These are phyloP conservation scores for Colletotrichum coccodes DNA, from an alignment of 2,329 filamentous ascomycete genomes.

Conservation along the genomic window DNA sequence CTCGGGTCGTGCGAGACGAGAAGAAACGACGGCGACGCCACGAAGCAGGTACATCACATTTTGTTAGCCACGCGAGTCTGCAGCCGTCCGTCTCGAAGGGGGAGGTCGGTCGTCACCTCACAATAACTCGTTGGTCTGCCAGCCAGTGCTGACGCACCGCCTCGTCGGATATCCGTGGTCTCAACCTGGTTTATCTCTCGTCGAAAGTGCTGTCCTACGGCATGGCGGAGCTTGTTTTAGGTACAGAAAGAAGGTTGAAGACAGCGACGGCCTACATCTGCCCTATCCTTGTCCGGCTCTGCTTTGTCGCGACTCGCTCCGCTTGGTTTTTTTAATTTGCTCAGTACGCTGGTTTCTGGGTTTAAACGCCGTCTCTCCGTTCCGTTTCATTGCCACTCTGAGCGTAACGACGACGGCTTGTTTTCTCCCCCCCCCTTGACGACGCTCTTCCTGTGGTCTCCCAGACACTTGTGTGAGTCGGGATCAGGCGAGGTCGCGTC, in stretches of 20 bases:
- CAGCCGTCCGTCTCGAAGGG: slow-evolving; percentile 22
- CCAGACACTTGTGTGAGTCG: slow-evolving; percentile 1
- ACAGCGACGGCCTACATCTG: not conserved
- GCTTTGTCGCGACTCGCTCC: slow-evolving; percentile 12
- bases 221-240: slow-evolving; percentile 17
- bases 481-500: slow-evolving; percentile 1
- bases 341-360: not conserved
- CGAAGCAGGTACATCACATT: slow-evolving; percentile 28
- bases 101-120: not conserved
- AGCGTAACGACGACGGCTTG: not conserved
- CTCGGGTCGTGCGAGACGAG: slow-evolving; percentile 22
- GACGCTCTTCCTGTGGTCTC: not conserved
- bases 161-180: not conserved
- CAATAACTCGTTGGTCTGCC: not conserved
- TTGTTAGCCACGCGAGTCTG: slow-evolving; percentile 29
- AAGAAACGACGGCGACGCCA: slow-evolving; percentile 22
- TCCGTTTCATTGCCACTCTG: not conserved
- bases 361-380: not conserved
- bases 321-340: slow-evolving; percentile 5
- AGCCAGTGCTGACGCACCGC: not conserved
- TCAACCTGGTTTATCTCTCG: not conserved
- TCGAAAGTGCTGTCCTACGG: not conserved
- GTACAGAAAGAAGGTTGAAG: slow-evolving; percentile 17
- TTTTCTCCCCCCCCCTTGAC: not conserved
- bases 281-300: slow-evolving; percentile 15